These are phyloP conservation scores for Yarrowia alimentaria DNA, from an alignment of 805 yeast species.

Conservation along the genomic window DNA sequence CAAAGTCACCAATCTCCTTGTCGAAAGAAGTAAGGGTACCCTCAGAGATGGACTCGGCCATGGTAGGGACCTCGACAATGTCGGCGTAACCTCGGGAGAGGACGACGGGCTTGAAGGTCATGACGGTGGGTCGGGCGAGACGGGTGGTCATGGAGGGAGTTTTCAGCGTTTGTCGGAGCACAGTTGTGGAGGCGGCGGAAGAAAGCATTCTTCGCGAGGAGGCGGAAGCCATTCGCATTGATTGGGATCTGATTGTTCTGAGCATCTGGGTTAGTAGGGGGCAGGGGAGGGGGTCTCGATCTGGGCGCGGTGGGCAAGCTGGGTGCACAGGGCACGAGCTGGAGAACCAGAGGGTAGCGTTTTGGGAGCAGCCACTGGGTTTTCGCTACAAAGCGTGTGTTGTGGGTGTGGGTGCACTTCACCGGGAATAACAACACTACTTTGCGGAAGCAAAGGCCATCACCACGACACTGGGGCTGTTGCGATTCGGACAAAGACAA, in stretches of 20 bases:
- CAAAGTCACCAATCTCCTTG: conserved; percentile 78
- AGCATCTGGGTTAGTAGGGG: conserved; percentile 25
- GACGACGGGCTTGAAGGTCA: conserved; percentile 20
- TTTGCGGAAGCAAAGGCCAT: no score
- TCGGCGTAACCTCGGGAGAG: conserved; percentile 36
- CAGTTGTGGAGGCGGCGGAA: conserved; percentile 24
- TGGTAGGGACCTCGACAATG: conserved; percentile 86
- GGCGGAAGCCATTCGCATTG: conserved; percentile 26
- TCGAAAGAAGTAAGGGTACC: conserved; percentile 74
- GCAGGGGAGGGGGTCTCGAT: no score
- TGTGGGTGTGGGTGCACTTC: no score
- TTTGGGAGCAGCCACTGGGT: no score
- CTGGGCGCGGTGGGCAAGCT: no score
- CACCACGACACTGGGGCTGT: no score
- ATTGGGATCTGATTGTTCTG: conserved; percentile 24
- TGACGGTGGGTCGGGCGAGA: conserved; percentile 27
- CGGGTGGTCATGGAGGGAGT: conserved; percentile 22
- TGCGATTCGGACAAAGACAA: no score
- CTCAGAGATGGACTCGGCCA: conserved; percentile 98
- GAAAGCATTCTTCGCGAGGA: conserved; percentile 19
- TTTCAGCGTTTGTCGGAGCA: conserved; percentile 23
- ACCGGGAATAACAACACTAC: no score
- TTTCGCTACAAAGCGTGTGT: no score
- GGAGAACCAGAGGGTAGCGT: no score
- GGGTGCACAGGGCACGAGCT: no score